Evolutionary conservation across 106 monocot genomes (phyloP).

Genomic region (Dendrobium nobile): DNA sequence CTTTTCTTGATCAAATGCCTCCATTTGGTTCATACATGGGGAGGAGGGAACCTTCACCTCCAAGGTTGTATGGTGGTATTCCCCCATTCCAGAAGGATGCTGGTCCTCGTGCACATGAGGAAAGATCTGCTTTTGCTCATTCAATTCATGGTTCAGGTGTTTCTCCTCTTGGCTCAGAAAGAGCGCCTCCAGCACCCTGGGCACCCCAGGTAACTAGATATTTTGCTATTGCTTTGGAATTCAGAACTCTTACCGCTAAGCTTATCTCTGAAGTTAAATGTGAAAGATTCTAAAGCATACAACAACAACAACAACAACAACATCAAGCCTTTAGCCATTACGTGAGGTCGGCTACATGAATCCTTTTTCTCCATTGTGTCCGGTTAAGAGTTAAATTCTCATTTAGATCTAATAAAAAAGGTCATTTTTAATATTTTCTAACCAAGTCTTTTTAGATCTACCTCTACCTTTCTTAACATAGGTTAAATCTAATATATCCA

Average conservation of each 20-base stretch:
- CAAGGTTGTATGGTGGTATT: constrained; percentile 32
- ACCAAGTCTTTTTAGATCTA: too few relatives aligned
- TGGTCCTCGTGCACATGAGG: constrained; percentile 49
- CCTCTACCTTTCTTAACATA: too few relatives aligned
- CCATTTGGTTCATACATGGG: constrained; percentile 56
- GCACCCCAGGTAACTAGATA: constrained; percentile 38
- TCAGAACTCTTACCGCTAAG: neutral
- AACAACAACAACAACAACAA: too few relatives aligned
- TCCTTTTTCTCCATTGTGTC: too few relatives aligned
- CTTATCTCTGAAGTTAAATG: neutral
- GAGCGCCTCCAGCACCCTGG: constrained; percentile 52
- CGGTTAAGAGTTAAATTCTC: too few relatives aligned
- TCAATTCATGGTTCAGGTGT: constrained; percentile 25
- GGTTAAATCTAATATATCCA: too few relatives aligned
- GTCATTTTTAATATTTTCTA: too few relatives aligned
- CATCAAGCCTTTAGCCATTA: too few relatives aligned
- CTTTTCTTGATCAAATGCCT: constrained; percentile 46
- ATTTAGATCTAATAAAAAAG: too few relatives aligned
- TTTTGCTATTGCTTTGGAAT: neutral
- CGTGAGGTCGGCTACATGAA: too few relatives aligned
- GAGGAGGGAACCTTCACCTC: constrained; percentile 59
- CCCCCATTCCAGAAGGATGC: constrained; percentile 52
- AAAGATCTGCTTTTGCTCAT: constrained; percentile 32
- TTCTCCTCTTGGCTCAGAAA: constrained; percentile 38
- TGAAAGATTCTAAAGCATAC: neutral